Percentiles rank a stretch among this genome's conserved stretches.
phyloP scores from a whole-genome alignment of 164 flowering plant genomes.

The Nymphaea thermarum region DNA sequence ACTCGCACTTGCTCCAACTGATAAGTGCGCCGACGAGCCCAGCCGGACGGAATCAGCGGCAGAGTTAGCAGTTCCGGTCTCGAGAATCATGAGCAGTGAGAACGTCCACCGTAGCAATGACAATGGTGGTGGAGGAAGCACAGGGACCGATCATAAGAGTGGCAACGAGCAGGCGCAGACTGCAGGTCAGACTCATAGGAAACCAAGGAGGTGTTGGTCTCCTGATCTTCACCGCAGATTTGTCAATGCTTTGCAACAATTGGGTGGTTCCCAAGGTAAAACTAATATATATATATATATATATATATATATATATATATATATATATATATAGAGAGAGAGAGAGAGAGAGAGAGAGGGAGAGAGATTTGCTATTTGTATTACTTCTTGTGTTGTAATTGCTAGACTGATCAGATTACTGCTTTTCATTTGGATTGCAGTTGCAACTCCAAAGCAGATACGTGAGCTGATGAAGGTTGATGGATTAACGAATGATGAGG shows the following conservation, averaged over 20 bases:
- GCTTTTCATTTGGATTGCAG: constrained; percentile 21
- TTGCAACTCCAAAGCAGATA: constrained; percentile 97
- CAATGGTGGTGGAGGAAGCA: constrained; percentile 11
- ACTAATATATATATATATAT: too few species aligned
- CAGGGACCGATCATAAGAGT: constrained; percentile 18
- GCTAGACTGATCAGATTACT: neutral
- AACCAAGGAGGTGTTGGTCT: constrained; percentile 96
- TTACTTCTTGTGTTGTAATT: too few species aligned
- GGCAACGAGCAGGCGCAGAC: neutral
- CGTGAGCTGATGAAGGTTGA: constrained; percentile 99
- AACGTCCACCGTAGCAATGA: neutral
- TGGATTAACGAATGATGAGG: constrained; percentile 98
- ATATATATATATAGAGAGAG: too few species aligned
- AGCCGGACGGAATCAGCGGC: neutral
- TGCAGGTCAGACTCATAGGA: constrained; percentile 53
- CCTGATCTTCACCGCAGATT: constrained; percentile 94
- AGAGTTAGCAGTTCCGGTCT: neutral
- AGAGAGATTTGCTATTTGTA: too few species aligned
- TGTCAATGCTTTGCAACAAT: constrained; percentile 92
- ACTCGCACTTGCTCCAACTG: constrained; percentile 51
- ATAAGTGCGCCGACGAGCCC: constrained; percentile 18
- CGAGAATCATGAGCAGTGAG: neutral
- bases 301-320: too few species aligned
- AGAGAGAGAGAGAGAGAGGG: too few species aligned
- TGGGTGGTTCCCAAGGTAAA: constrained; percentile 98